phyloP scores from a whole-genome alignment of 495 filamentous ascomycete species.

The Platismatia glauca region DNA sequence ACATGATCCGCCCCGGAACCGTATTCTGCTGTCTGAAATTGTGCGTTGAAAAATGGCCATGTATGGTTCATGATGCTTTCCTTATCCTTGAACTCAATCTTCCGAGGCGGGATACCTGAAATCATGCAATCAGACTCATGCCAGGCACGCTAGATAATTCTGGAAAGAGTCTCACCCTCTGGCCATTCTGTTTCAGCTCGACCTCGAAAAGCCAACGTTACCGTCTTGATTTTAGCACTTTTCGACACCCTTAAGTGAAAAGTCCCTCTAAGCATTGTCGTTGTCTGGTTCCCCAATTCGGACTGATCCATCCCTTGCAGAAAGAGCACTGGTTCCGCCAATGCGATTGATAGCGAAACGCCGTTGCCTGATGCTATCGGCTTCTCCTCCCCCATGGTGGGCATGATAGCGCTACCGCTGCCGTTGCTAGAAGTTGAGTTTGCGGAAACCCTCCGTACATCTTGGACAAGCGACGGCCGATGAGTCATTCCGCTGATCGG shows the following conservation, averaged over 20 bases:
- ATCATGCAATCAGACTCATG: not conserved
- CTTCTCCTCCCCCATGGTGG: slow-evolving; percentile 45
- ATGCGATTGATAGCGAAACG: slow-evolving; percentile 57
- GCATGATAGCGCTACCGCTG: not conserved
- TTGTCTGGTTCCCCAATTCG: slow-evolving; percentile 56
- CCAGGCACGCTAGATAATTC: not conserved
- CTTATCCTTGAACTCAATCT: slow-evolving; percentile 73
- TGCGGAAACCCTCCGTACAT: slow-evolving; percentile 23
- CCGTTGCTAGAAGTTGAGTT: slow-evolving; percentile 30
- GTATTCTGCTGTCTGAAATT: slow-evolving; percentile 49
- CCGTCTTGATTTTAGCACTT: slow-evolving; percentile 87
- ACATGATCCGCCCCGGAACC: slow-evolving; percentile 60
- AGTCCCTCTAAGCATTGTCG: slow-evolving; percentile 78
- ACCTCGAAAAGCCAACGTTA: slow-evolving; percentile 78
- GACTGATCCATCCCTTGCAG: slow-evolving; percentile 85
- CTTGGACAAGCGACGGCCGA: slow-evolving; percentile 28
- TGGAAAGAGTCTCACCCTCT: slow-evolving; percentile 52
- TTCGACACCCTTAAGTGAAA: slow-evolving; percentile 78
- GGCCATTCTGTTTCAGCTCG: slow-evolving; percentile 92
- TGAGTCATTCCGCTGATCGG: slow-evolving; percentile 30
- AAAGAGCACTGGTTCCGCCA: slow-evolving; percentile 86
- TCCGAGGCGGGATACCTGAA: slow-evolving; percentile 78
- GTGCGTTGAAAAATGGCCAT: slow-evolving; percentile 75
- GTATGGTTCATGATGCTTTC: slow-evolving; percentile 67
- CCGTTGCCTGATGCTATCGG: slow-evolving; percentile 67